Conservation (phyloP, 495 filamentous ascomycete species). For the Durotheca rogersii region DNA sequence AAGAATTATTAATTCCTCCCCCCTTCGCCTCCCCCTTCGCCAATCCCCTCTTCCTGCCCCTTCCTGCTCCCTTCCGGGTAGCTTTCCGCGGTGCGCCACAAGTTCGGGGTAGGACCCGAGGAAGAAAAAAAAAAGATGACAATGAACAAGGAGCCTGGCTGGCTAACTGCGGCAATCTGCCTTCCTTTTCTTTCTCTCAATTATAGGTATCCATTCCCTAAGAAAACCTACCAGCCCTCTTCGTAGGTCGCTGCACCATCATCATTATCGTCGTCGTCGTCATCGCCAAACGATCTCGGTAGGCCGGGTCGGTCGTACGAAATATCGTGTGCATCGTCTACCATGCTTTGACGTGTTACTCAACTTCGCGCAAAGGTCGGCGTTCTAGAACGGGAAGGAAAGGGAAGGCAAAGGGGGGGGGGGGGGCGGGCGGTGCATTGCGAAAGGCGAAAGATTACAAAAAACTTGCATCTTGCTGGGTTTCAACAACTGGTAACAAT, state of each 20-base stretch:
- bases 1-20: constrained; percentile 22
- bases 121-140: no score
- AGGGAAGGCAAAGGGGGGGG: neutral
- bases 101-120: no score
- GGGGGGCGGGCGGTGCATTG: neutral
- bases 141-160: neutral
- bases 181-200: neutral
- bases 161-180: neutral
- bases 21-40: neutral
- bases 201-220: constrained; percentile 75
- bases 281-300: no score
- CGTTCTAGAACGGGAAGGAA: constrained; percentile 20
- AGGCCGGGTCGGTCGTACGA: no score
- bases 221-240: constrained; percentile 66
- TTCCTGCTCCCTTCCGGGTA: neutral
- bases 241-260: constrained; percentile 35
- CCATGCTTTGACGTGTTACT: constrained; percentile 38
- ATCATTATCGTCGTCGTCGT: no score
- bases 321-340: no score
- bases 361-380: constrained; percentile 41
- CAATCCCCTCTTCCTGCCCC: neutral
- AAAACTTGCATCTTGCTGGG: constrained; percentile 22
- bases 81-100: no score
- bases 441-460: constrained; percentile 3
- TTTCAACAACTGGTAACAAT: constrained; percentile 37